These are phyloP conservation scores for Seiridium cupressi DNA, from an alignment of 2,329 filamentous ascomycete species.

Conservation along the genomic window DNA sequence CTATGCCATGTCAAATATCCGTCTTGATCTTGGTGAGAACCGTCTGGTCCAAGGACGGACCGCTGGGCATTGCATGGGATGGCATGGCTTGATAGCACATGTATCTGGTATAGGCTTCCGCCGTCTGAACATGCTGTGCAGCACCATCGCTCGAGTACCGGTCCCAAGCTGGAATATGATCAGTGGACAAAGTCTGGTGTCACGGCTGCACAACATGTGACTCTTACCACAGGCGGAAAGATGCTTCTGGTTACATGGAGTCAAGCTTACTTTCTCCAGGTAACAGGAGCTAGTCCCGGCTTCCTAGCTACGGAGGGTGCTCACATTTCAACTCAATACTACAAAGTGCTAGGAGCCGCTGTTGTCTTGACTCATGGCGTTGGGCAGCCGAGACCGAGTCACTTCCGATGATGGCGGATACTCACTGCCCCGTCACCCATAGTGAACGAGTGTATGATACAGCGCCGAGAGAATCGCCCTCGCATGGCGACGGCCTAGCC, in stretches of 20 bases:
- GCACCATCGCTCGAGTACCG: neutral
- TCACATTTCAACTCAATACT: neutral
- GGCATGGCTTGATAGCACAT: slow-evolving; percentile 5
- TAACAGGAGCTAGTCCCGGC: neutral
- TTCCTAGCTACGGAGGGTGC: neutral
- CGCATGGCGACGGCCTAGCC: neutral
- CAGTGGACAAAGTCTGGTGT: neutral
- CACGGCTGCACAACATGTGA: neutral
- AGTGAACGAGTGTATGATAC: neutral
- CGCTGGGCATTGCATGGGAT: neutral
- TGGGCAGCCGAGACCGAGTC: neutral
- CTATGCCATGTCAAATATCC: neutral
- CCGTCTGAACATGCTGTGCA: slow-evolving; percentile 1
- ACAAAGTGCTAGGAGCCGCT: neutral
- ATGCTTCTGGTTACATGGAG: neutral
- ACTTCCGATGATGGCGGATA: slow-evolving; percentile 1
- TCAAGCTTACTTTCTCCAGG: neutral
- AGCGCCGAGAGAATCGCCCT: neutral
- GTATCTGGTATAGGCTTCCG: neutral
- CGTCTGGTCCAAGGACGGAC: neutral
- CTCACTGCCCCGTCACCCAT: neutral
- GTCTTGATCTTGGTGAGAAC: neutral
- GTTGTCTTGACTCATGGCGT: neutral
- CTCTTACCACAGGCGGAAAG: slow-evolving; percentile 1
- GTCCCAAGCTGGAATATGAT: neutral